These are phyloP conservation scores for sweet orange (Citrus sinensis) DNA, from an alignment of 345 rosid species.

Conservation along the genomic window DVS_A1.0 CM039164.1:23479501-23480000, in stretches of 20 bases:
- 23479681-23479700: background rate
- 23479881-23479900: background rate
- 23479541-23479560: background rate
- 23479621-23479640: constrained; percentile 87
- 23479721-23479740: background rate
- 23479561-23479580: constrained; percentile 1
- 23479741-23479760: background rate
- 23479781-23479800: background rate
- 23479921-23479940: background rate
- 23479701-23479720: background rate
- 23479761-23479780: background rate
- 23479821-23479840: too few relatives aligned
- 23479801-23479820: background rate
- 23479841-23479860: background rate
- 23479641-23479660: constrained; percentile 45
- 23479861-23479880: background rate
- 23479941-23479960: background rate
- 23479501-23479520: background rate
- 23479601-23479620: constrained; percentile 98
- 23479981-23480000: background rate
- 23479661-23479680: constrained; percentile 8
- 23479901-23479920: background rate
- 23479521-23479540: background rate
- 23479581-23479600: constrained; percentile 86
- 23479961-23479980: background rate